Conservation (phyloP, 1,284 basidiomycete genomes). For the Cutaneotrichosporon curvatum region DNA sequence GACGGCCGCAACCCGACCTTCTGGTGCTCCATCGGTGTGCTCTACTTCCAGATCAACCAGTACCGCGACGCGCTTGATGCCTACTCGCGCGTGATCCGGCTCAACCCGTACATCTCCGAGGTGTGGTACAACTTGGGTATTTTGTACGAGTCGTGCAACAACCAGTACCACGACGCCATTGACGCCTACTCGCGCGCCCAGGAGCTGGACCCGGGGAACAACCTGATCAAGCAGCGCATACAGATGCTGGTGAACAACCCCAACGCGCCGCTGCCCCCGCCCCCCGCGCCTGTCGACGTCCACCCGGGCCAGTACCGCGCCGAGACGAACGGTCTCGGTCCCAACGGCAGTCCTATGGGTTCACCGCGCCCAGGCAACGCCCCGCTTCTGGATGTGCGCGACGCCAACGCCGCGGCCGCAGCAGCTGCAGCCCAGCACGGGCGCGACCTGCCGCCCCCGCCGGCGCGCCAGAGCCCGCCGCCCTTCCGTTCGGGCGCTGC, state of each 20-base stretch:
- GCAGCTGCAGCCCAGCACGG: slow-evolving; percentile 16
- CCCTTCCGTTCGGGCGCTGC: slow-evolving; percentile 42
- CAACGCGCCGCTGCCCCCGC: slow-evolving; percentile 65
- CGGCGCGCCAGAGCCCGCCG: slow-evolving; percentile 20
- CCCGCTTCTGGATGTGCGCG: neutral
- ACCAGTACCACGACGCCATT: slow-evolving; percentile 96
- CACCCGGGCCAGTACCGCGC: slow-evolving; percentile 84
- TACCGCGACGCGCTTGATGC: slow-evolving; percentile 97
- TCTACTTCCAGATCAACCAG: slow-evolving; percentile 99
- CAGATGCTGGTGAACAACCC: slow-evolving; percentile 68
- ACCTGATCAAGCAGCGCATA: slow-evolving; percentile 68
- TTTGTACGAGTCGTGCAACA: slow-evolving; percentile 97
- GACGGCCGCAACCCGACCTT: slow-evolving; percentile 98
- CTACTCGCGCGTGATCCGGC: slow-evolving; percentile 94
- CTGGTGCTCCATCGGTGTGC: slow-evolving; percentile 98
- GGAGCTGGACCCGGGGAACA: slow-evolving; percentile 78
- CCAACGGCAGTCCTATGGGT: slow-evolving; percentile 19
- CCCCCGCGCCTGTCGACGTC: slow-evolving; percentile 86
- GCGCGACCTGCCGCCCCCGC: slow-evolving; percentile 38
- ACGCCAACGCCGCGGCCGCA: slow-evolving; percentile 3
- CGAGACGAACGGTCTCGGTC: slow-evolving; percentile 37
- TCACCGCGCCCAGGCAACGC: slow-evolving; percentile 25
- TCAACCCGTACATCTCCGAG: slow-evolving; percentile 98
- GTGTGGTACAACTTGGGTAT: slow-evolving; percentile 98
- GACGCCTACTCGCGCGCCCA: slow-evolving; percentile 91